phyloP scores from a whole-genome alignment of 2,329 filamentous ascomycete genomes.

The Apiospora hydei region DNA sequence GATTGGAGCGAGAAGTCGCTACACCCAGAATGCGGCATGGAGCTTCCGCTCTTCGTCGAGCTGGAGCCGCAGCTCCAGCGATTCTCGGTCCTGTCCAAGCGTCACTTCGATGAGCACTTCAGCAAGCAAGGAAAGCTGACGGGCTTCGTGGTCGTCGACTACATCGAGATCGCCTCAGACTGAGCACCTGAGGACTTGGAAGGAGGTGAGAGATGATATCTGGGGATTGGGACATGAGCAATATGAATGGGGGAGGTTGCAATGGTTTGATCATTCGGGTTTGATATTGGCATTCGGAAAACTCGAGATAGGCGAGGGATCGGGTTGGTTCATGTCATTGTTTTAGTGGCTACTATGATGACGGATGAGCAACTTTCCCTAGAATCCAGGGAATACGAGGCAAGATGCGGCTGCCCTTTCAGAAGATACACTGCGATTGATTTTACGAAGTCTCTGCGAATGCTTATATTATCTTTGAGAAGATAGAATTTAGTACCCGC shows the following conservation, averaged over 20 bases:
- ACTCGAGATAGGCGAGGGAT: no score
- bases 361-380: no score
- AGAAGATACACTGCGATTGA: no score
- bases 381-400: no score
- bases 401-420: no score
- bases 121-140: background rate
- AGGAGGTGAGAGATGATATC: background rate
- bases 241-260: background rate
- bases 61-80: background rate
- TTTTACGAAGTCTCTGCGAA: no score
- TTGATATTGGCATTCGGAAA: background rate
- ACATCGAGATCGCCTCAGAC: background rate
- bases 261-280: background rate
- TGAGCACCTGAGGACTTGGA: background rate
- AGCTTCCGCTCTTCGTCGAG: background rate
- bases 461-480: no score
- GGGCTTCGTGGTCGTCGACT: background rate
- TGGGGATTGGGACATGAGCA: no score
- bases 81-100: background rate
- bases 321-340: no score
- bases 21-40: background rate
- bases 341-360: no score
- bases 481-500: no score
- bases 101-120: background rate
- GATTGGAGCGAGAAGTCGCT: background rate